Base-by-base conservation (phyloP, 345 rosid genomes). In the Murraya paniculata region DNA sequence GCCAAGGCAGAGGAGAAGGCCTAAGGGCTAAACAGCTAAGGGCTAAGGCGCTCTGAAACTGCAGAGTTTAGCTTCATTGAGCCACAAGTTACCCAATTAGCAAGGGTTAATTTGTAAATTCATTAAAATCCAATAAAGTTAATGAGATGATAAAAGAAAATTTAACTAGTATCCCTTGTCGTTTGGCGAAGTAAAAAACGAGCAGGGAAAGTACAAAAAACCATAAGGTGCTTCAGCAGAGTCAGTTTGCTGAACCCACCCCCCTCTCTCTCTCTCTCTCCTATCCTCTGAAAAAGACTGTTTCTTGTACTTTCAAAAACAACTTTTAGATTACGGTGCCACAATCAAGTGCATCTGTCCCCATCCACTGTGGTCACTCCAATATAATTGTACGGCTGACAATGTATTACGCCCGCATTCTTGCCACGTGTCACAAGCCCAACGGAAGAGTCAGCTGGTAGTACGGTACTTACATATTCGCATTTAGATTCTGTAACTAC, bases 151-250 rank as follows among this genome's bases (percentile, higher is more conserved):
- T 7, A 4, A 0, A n/a, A 4, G 18, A 27, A 45, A 45, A 11
- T 45, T 45, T 45, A 45, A 10, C 50, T 1, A 45, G 5, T 33
- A 64, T 53, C 55, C 72, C 64, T 75, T 33, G 78, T 71, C 35
- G 66, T 75, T 75, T 33, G 72, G 72, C 71, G 68, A 65, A 11
- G 71, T 45, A 0, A 4, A 31, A 50, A 72, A 22, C 6, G 48
- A 13, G 64, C 78, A 75, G 62, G 33, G 45, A 70, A 75, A 75
- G 78, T 75, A 75, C 78, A 64, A 24, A 75, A 65, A 75, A 75
- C 53, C 61, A 64, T 48, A 48, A 22, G 71, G 71, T 64, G 59
- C 64, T 38, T 48, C 70, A 31, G 78, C 72, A 22, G 24, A 53
- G 71, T 53, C 71, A 14, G 78, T 65, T 64, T 64, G 64, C 78